Evolutionary conservation across 768 basidiomycete species (phyloP).

Genomic region (Serendipita sp.): DNA sequence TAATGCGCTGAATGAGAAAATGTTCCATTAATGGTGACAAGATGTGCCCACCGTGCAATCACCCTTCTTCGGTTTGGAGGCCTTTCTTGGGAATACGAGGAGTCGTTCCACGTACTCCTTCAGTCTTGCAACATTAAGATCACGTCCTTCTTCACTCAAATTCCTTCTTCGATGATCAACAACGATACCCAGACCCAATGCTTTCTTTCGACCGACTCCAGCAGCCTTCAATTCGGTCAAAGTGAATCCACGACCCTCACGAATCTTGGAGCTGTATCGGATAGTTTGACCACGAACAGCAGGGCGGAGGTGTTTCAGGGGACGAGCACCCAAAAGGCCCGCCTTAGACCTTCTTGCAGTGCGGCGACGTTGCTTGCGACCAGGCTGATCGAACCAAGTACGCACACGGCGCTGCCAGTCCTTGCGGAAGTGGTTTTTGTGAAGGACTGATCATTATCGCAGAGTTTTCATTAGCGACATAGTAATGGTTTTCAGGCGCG

Average conservation of each 20-base stretch:
- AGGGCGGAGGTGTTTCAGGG: constrained; percentile 80
- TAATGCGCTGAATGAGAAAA: constrained; percentile 9
- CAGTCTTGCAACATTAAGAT: constrained; percentile 85
- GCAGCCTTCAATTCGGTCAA: constrained; percentile 89
- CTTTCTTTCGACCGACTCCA: constrained; percentile 86
- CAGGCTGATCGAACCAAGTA: constrained; percentile 99
- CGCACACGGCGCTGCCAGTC: constrained; percentile 95
- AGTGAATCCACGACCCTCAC: constrained; percentile 95
- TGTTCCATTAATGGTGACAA: constrained; percentile 5
- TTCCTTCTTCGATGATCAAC: constrained; percentile 97
- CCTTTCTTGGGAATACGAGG: constrained; percentile 94
- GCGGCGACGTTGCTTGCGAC: constrained; percentile 90
- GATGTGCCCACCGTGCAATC: constrained; percentile 62
- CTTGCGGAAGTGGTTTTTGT: constrained; percentile 92
- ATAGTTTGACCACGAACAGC: constrained; percentile 93
- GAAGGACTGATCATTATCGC: constrained; percentile 42
- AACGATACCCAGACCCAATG: constrained; percentile 79
- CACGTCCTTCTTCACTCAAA: constrained; percentile 91
- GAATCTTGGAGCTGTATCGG: constrained; percentile 95
- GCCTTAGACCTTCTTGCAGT: constrained; percentile 85
- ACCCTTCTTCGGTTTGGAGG: constrained; percentile 88
- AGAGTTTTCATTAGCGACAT: neutral
- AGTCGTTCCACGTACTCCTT: constrained; percentile 84
- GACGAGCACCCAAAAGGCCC: constrained; percentile 79
- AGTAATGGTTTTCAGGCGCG: neutral